Percentiles rank a stretch among this genome's conserved stretches.
Conservation (phyloP, 2,329 filamentous ascomycete species). For the Grosmannia serpens region DNA sequence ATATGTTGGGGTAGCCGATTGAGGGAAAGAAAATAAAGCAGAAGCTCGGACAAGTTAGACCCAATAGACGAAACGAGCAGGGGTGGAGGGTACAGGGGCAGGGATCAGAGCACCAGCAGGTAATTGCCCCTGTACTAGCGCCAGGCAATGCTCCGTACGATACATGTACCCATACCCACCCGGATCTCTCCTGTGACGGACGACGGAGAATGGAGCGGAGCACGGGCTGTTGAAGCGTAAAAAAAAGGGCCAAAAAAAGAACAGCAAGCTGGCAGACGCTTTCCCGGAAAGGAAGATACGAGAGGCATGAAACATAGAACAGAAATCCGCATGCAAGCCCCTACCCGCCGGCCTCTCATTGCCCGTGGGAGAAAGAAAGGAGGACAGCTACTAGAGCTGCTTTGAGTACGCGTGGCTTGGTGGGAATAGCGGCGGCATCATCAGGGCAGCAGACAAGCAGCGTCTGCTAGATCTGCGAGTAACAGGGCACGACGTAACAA, state of each 20-base stretch:
- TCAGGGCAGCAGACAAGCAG: too few relatives aligned
- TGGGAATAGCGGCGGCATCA: too few relatives aligned
- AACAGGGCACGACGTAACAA: neutral
- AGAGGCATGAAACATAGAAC: neutral
- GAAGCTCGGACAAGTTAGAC: neutral
- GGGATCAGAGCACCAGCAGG: neutral
- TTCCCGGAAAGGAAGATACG: neutral
- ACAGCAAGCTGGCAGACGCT: neutral
- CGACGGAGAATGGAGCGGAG: neutral
- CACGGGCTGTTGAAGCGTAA: neutral
- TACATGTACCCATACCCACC: neutral
- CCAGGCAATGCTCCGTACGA: neutral
- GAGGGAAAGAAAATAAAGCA: neutral
- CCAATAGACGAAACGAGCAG: neutral
- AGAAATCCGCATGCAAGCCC: neutral
- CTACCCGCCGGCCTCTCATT: neutral
- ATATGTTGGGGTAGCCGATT: neutral
- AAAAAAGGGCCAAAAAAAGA: neutral
- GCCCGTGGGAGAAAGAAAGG: neutral
- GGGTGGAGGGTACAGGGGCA: neutral
- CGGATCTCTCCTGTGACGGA: neutral
- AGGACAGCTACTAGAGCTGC: neutral
- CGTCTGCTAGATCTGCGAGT: neutral
- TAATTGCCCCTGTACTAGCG: constrained; percentile 2
- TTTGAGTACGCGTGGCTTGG: too few relatives aligned